A percentile compares a stretch with the other conserved stretches of the same genome.
Evolutionary conservation across 352 stramenopile genomes (phyloP).

Genomic region (Phytophthora brassicae): DNA sequence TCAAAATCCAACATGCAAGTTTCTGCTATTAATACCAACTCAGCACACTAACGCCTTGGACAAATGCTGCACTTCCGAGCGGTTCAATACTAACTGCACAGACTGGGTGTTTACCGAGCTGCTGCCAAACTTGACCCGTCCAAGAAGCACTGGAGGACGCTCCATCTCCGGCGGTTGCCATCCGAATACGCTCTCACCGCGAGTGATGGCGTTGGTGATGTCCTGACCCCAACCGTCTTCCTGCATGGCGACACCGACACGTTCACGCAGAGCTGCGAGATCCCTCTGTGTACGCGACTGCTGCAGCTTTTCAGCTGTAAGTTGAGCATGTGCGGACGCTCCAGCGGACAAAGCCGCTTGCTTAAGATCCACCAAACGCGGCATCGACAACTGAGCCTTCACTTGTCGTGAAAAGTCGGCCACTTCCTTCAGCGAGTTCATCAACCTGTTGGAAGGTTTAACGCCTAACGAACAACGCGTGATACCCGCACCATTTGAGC

Average conservation of each 20-base stretch:
- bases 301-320: conserved; percentile 53
- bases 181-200: conserved; percentile 71
- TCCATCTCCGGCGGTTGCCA: conserved; percentile 77
- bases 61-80: conserved; percentile 47
- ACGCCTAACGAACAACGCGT: not conserved
- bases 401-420: conserved; percentile 47
- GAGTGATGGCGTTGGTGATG: conserved; percentile 56
- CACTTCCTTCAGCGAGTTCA: conserved; percentile 50
- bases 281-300: conserved; percentile 44
- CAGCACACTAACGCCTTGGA: conserved; percentile 48
- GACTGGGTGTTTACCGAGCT: conserved; percentile 7
- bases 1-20: no score
- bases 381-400: conserved; percentile 68
- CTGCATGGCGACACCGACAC: conserved; percentile 42
- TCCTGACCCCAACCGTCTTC: conserved; percentile 62
- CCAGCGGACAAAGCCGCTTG: conserved; percentile 16
- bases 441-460: conserved; percentile 35
- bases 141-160: conserved; percentile 54
- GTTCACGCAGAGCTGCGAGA: conserved; percentile 43
- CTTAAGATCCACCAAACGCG: conserved; percentile 63
- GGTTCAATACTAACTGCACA: conserved; percentile 50
- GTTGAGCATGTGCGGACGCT: conserved; percentile 38
- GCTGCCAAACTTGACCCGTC: conserved; percentile 53
- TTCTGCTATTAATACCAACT: no score
- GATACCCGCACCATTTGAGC: conserved; percentile 18